Evolutionary conservation across 495 filamentous ascomycete species (phyloP).

Genomic region (Aspergillus haitiensis): DNA sequence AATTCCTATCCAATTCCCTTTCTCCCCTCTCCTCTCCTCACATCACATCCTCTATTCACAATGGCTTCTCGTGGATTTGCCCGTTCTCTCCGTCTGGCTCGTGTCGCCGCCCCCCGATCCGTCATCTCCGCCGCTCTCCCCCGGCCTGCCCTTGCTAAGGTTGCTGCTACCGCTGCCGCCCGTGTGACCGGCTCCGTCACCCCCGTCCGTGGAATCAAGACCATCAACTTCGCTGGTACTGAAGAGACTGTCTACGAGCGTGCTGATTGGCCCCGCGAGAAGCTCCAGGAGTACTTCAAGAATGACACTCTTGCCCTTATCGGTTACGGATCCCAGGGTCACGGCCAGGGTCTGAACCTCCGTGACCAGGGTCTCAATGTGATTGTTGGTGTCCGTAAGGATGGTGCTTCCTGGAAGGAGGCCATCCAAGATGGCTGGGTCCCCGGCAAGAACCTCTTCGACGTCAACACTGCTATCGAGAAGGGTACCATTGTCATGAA

Average conservation of each 20-base stretch:
- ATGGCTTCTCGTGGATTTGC: slow-evolving; percentile 87
- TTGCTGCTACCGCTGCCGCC: slow-evolving; percentile 35
- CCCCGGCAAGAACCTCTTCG: slow-evolving; percentile 96
- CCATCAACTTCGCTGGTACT: slow-evolving; percentile 82
- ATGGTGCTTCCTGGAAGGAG: slow-evolving; percentile 97
- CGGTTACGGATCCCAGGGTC: slow-evolving; percentile 97
- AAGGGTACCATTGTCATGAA: slow-evolving; percentile 98
- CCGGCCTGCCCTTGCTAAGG: slow-evolving; percentile 42
- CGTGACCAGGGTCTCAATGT: slow-evolving; percentile 99
- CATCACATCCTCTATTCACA: slow-evolving; percentile 35
- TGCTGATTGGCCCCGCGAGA: slow-evolving; percentile 96
- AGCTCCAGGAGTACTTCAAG: slow-evolving; percentile 99
- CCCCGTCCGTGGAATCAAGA: slow-evolving; percentile 51
- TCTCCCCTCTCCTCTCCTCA: slow-evolving; percentile 25
- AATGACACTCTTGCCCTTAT: slow-evolving; percentile 98
- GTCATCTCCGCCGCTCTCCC: slow-evolving; percentile 45
- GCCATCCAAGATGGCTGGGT: slow-evolving; percentile 97
- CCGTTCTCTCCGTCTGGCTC: slow-evolving; percentile 78
- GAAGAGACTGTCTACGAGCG: slow-evolving; percentile 97
- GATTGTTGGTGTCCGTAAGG: slow-evolving; percentile 96
- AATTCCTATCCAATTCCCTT: slow-evolving; percentile 24
- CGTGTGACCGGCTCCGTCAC: slow-evolving; percentile 56
- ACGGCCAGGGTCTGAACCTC: slow-evolving; percentile 98
- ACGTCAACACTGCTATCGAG: slow-evolving; percentile 90
- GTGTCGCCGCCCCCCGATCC: slow-evolving; percentile 63